Evolutionary conservation across 305 asterid species (phyloP).

Genomic region (Fraxinus dipetala): DNA sequence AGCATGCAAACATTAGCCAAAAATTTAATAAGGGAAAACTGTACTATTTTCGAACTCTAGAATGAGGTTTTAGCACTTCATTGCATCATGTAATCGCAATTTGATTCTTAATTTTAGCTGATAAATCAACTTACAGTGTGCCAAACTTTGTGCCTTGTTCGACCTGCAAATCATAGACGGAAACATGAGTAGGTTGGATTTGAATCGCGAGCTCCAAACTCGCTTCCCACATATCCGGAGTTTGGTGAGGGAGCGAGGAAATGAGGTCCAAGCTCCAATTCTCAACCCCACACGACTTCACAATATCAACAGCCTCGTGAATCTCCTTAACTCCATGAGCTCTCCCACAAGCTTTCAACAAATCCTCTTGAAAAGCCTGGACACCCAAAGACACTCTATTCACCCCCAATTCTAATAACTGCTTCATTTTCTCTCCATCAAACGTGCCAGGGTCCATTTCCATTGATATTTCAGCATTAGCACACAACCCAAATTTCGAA

Average conservation of each 20-base stretch:
- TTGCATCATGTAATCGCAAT: neutral
- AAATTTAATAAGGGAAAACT: neutral
- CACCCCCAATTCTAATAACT: constrained; percentile 60
- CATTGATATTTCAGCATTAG: constrained; percentile 79
- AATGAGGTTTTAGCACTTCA: neutral
- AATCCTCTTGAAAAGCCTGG: constrained; percentile 78
- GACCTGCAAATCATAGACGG: constrained; percentile 90
- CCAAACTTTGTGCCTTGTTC: constrained; percentile 85
- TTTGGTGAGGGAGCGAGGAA: constrained; percentile 85
- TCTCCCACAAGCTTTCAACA: constrained; percentile 86
- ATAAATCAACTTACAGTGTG: constrained; percentile 49
- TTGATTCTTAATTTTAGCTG: neutral
- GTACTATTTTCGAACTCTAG: neutral
- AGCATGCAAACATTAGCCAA: constrained; percentile 14
- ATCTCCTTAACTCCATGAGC: constrained; percentile 77
- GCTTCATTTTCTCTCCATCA: constrained; percentile 50
- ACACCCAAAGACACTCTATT: constrained; percentile 91
- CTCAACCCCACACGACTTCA: constrained; percentile 55
- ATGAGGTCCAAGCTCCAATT: constrained; percentile 93
- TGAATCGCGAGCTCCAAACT: constrained; percentile 62
- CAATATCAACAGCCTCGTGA: constrained; percentile 66
- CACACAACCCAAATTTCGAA: constrained; percentile 51
- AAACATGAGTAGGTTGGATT: constrained; percentile 70
- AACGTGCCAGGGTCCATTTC: constrained; percentile 99
- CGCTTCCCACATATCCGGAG: constrained; percentile 77